A percentile compares a stretch with the other conserved stretches of the same genome.
Evolutionary conservation across 2,329 filamentous ascomycete genomes (phyloP).

Genomic region (Grosmannia penicillata): DNA sequence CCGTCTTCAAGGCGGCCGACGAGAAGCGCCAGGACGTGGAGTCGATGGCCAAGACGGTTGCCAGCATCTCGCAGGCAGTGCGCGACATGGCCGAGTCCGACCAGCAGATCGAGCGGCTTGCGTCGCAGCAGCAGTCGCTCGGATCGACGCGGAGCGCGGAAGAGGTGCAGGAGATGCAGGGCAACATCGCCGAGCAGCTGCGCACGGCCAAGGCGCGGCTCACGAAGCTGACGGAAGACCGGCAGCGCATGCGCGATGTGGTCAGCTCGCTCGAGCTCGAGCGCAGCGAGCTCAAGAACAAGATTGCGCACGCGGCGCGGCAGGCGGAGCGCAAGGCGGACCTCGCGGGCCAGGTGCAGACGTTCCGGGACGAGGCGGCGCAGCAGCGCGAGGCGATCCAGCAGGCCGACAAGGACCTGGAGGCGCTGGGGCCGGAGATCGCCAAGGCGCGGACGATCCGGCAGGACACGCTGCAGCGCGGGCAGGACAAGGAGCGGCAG

Average conservation of each 20-base stretch:
- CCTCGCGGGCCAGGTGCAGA: constrained; percentile 56
- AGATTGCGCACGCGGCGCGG: constrained; percentile 53
- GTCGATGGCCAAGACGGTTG: constrained; percentile 59
- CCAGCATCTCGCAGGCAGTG: constrained; percentile 57
- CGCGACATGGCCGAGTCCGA: constrained; percentile 58
- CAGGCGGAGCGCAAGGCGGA: constrained; percentile 70
- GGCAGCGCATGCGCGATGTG: constrained; percentile 53
- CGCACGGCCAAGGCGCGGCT: constrained; percentile 49
- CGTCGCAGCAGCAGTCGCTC: constrained; percentile 54
- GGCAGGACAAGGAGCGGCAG: constrained; percentile 56
- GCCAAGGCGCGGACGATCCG: constrained; percentile 59
- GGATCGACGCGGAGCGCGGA: constrained; percentile 53
- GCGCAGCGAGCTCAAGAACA: constrained; percentile 57
- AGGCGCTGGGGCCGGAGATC: constrained; percentile 60
- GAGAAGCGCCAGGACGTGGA: constrained; percentile 43
- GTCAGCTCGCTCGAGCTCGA: constrained; percentile 63
- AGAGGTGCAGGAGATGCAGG: constrained; percentile 67
- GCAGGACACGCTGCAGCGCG: constrained; percentile 60
- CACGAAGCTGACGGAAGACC: constrained; percentile 51
- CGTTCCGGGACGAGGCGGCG: constrained; percentile 51
- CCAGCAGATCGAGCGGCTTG: constrained; percentile 58
- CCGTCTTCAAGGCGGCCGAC: constrained; percentile 46
- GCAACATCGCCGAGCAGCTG: constrained; percentile 50
- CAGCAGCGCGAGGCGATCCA: constrained; percentile 58
- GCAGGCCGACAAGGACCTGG: constrained; percentile 56